Evolutionary conservation across 2,329 filamentous ascomycete species (phyloP).

Genomic region (Phialemoniopsis sp.): DNA sequence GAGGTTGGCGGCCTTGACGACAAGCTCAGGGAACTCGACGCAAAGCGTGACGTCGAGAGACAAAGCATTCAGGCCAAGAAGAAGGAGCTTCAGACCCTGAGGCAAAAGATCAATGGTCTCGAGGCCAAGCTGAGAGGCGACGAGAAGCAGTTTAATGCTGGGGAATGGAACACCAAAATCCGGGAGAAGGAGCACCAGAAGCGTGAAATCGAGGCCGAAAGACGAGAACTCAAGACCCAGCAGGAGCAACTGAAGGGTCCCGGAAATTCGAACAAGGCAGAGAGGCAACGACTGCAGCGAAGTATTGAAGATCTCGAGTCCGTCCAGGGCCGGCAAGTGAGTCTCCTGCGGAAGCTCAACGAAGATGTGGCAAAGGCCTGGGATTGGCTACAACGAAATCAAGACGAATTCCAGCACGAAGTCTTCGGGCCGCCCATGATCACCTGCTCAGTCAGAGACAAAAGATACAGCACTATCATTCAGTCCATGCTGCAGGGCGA

Average conservation of each 20-base stretch:
- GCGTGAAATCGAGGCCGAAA: slow-evolving; percentile 45
- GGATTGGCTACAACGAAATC: slow-evolving; percentile 77
- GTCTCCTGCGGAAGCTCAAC: slow-evolving; percentile 56
- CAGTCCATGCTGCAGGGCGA: slow-evolving; percentile 46
- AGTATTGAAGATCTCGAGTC: slow-evolving; percentile 64
- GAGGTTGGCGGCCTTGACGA: slow-evolving; percentile 32
- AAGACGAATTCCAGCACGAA: slow-evolving; percentile 63
- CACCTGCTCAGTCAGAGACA: slow-evolving; percentile 73
- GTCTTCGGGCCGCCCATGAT: slow-evolving; percentile 80
- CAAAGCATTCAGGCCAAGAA: slow-evolving; percentile 44
- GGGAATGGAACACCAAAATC: slow-evolving; percentile 68
- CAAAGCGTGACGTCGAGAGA: slow-evolving; percentile 46
- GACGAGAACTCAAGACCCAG: slow-evolving; percentile 23
- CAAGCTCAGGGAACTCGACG: slow-evolving; percentile 41
- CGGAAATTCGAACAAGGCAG: slow-evolving; percentile 33
- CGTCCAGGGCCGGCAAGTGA: slow-evolving; percentile 68
- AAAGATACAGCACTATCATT: slow-evolving; percentile 55
- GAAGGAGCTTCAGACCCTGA: slow-evolving; percentile 43
- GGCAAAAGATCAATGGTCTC: slow-evolving; percentile 57
- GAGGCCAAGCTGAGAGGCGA: slow-evolving; percentile 58
- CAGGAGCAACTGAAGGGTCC: slow-evolving; percentile 32
- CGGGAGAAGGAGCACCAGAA: slow-evolving; percentile 55
- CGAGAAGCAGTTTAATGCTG: slow-evolving; percentile 63
- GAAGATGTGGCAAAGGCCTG: slow-evolving; percentile 66
- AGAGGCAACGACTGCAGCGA: slow-evolving; percentile 31